Conservation (phyloP, 1,284 basidiomycete species). For the Malassezia pachydermatis region DNA sequence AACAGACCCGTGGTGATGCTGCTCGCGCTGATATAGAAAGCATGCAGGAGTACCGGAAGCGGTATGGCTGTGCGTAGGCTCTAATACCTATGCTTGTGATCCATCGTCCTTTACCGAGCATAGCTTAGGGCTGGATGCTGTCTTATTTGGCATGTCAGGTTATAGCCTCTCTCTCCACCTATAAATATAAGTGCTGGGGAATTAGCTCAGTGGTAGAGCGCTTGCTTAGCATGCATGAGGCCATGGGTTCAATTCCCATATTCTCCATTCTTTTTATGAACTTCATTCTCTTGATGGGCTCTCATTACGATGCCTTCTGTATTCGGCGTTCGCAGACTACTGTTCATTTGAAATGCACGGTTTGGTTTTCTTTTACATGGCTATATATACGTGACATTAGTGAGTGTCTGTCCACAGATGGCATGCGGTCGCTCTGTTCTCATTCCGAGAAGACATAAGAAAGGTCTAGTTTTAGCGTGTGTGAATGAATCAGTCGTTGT, state of each 20-base stretch:
- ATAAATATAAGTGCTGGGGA: conserved; percentile 2
- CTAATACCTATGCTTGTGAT: neutral
- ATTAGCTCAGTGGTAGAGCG: conserved; percentile 24
- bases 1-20: conserved; percentile 54
- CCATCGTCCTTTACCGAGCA: too few species aligned
- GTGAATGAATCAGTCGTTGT: too few species aligned
- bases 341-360: neutral
- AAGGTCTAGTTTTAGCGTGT: too few species aligned
- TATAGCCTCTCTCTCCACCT: neutral
- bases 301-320: too few species aligned
- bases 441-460: too few species aligned
- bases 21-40: conserved; percentile 57
- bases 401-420: too few species aligned
- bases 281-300: too few species aligned
- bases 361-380: neutral
- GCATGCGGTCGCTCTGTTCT: too few species aligned
- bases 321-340: neutral
- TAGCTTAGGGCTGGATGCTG: too few species aligned
- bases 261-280: conserved; percentile 16
- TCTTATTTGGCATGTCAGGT: too few species aligned
- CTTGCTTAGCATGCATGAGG: conserved; percentile 25
- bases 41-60: conserved; percentile 70
- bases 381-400: too few species aligned
- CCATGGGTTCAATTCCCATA: conserved; percentile 23
- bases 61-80: conserved; percentile 52